Evolutionary conservation across 208 protist genomes (phyloP).

Genomic region (Trypanosomatidae sp.): DNA sequence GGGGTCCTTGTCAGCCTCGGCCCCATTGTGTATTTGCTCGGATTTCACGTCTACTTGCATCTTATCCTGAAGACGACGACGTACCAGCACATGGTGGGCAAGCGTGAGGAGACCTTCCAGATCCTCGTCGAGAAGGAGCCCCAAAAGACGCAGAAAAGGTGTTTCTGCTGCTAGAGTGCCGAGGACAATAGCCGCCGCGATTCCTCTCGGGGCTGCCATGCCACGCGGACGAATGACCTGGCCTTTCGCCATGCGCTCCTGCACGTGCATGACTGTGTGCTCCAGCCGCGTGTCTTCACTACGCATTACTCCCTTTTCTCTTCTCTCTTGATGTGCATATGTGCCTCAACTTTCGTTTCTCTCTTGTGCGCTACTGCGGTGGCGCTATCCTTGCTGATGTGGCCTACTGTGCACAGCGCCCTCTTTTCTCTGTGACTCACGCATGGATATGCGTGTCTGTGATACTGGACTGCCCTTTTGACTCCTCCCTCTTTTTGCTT

Average conservation of each 20-base stretch:
- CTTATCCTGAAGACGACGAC: slow-evolving; percentile 42
- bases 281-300: not conserved
- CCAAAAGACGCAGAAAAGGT: not conserved
- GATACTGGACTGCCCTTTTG: not conserved
- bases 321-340: too few species aligned
- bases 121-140: not conserved
- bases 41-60: slow-evolving; percentile 63
- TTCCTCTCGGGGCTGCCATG: not conserved
- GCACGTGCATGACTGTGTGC: not conserved
- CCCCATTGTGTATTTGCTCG: slow-evolving; percentile 57
- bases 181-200: not conserved
- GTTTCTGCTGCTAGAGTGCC: slow-evolving; percentile 12
- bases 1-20: slow-evolving; percentile 33
- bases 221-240: not conserved
- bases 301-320: not conserved
- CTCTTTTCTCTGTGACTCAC: not conserved
- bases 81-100: slow-evolving; percentile 58
- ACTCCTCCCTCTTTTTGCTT: not conserved
- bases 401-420: not conserved
- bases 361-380: not conserved
- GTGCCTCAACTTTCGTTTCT: not conserved
- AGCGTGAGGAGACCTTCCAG: slow-evolving; percentile 29
- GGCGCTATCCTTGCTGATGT: not conserved
- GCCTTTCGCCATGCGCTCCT: not conserved
- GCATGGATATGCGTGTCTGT: not conserved